Percentiles rank a stretch among this genome's conserved stretches.
These are phyloP conservation scores for Termitomyces heimii DNA, from an alignment of 768 basidiomycete species.

Conservation along the genomic window DNA sequence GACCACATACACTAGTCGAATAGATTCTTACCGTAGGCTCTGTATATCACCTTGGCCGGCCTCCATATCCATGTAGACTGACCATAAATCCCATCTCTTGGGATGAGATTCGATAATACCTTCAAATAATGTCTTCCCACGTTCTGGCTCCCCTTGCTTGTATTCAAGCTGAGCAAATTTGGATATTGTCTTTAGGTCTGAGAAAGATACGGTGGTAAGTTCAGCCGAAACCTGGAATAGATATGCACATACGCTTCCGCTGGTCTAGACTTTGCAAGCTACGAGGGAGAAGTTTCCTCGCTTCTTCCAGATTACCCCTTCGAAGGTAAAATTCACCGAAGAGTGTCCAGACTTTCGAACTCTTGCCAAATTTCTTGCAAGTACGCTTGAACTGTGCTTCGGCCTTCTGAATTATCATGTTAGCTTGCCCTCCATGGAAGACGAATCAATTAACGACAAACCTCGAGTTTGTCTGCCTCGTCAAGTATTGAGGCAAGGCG, in stretches of 20 bases:
- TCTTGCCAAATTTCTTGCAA: conserved; percentile 90
- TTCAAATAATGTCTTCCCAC: conserved; percentile 94
- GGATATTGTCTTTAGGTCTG: conserved; percentile 93
- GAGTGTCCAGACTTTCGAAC: conserved; percentile 90
- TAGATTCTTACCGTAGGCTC: conserved; percentile 53
- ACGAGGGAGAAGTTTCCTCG: conserved; percentile 81
- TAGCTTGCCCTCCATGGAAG: not conserved
- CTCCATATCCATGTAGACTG: conserved; percentile 96
- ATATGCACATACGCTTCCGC: conserved; percentile 73
- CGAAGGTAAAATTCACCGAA: conserved; percentile 82
- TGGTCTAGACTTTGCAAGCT: conserved; percentile 89
- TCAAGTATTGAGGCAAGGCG: conserved; percentile 82
- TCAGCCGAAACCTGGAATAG: not conserved
- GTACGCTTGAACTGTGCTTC: conserved; percentile 87
- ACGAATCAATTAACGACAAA: not conserved
- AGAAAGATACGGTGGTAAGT: not conserved
- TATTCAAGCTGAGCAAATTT: conserved; percentile 96
- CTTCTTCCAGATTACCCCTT: conserved; percentile 67
- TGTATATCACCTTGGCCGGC: conserved; percentile 74
- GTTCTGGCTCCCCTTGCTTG: conserved; percentile 87
- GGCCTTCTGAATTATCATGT: conserved; percentile 55
- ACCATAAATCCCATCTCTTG: conserved; percentile 95
- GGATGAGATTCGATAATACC: conserved; percentile 95
- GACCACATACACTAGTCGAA: not conserved
- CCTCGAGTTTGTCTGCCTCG: conserved; percentile 77